Conservation (phyloP, 2,329 filamentous ascomycete species). For the Fusarium hostae region DNA sequence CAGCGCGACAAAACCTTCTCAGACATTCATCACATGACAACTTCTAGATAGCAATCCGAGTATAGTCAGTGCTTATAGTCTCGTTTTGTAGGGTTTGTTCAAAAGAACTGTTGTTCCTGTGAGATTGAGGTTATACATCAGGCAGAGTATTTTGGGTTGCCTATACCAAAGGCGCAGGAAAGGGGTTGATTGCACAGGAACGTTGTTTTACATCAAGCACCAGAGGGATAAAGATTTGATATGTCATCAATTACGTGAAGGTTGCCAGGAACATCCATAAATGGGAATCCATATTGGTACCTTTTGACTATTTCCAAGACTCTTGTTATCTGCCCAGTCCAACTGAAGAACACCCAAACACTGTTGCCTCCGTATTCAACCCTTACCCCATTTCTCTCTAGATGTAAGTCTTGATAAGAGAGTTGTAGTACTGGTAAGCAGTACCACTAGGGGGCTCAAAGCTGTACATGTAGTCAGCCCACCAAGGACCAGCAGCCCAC, state of each 20-base stretch:
- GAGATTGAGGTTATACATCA: neutral
- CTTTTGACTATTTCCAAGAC: neutral
- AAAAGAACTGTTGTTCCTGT: neutral
- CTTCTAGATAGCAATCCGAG: accelerated
- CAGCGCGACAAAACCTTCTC: too few relatives aligned
- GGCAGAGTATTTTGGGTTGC: too few relatives aligned
- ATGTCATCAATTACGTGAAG: neutral
- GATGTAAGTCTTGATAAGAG: conserved; percentile 37
- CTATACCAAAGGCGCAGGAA: accelerated
- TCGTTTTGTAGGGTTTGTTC: accelerated
- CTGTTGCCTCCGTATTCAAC: accelerated
- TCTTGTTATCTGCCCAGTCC: neutral
- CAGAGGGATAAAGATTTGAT: accelerated
- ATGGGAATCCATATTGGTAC: neutral
- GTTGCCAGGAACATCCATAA: neutral
- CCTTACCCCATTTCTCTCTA: conserved; percentile 43
- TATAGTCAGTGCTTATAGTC: accelerated
- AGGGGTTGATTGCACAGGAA: neutral
- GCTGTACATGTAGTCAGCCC: conserved; percentile 61
- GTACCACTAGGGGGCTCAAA: conserved; percentile 60
- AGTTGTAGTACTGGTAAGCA: conserved; percentile 51
- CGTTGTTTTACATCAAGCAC: accelerated
- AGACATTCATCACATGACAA: accelerated
- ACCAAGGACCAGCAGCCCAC: conserved; percentile 71
- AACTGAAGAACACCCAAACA: neutral